Base-by-base conservation (phyloP, 192 early-diverging fungal species). In the Gaertneriomyces semiglobifer region DNA sequence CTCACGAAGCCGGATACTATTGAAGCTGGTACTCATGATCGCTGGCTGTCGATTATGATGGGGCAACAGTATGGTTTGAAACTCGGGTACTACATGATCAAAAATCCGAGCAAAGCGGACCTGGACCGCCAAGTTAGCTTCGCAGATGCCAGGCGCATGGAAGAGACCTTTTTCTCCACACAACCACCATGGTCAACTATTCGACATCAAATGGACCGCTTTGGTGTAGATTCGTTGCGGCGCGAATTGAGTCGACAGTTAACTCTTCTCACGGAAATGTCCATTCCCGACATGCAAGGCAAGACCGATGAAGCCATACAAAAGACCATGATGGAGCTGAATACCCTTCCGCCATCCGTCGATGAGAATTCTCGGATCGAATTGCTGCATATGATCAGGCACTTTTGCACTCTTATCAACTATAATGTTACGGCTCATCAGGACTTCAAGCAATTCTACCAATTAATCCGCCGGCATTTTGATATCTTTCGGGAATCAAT, bases 1-100 rank as follows among this genome's bases (percentile, higher is more conserved):
- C 62, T 86, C 25, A 86, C 84, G 16, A 86, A 86, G 63, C 83
- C 84, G 20, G 84, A 86, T 59, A 83, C 79, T 9, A 84, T 86
- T 25, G 84, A 86, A 60, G 42, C 64, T 6, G 84, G 73, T 11
- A 81, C 76, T 5, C 77, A 82, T 53, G 75, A 84, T 19, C 52
- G 68, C 5, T 84, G 81, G 81, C 42, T 83, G 12, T 71, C 66
- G 45, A 76, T 84, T 42, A 58, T 85, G 45, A 53, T 77, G 14
- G 82, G 81, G 10, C 71, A 84, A 45, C 59, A 72, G 11, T 80
- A 81, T 57, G 38, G 55, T 20, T 74, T 84, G 5, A 72, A 74
- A 19, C 71, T 82, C 12, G 82, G 82, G 3, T 84, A 84, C 52
- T 84, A 74, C 63, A 74, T 81, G 68, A 79, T 84, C 16, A 80